Evolutionary conservation across 208 protist species (phyloP), one percentile per base, ranked within the genome.

Genomic region (Trypanosoma conorhini): DNA sequence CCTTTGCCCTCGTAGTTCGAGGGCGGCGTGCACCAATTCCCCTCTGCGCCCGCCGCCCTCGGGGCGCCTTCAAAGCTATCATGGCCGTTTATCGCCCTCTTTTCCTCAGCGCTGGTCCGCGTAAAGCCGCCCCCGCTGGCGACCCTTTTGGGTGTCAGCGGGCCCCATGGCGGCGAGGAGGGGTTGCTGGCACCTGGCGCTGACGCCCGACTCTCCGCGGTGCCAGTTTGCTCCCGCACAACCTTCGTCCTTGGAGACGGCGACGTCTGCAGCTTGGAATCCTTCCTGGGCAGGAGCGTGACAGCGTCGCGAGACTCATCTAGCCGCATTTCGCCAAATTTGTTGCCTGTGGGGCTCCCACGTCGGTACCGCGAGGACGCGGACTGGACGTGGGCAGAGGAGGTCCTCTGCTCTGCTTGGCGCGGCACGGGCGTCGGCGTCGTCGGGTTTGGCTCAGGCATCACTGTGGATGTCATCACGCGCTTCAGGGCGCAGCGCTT

Each of bases 391-490:
- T 21, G 28, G 21, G 17, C 12, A 5, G 38, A n/a, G 51, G 22
- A 3, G n/a, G 12, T n/a, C 7, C 4, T 31, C 48, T 51, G 5
- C 33, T 40, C 30, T 33, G 28, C 60, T 24, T 54, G 33, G 33
- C 33, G 38, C 62, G 51, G 62, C 5, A 56, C 10, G 1, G 52
- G 44, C 19, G 0, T 62, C 26, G 50, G 38, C 4, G 55, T 60
- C 42, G 44, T 26, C 28, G 21, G 28, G 24, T 40, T 42, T 31
- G 63, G 65, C 48, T 77, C 72, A 17, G 72, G 65, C 58, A 77
- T 52, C 22, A 21, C 50, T 28, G 66, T 52, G 5, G 65, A 71
- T 40, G 72, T 77, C 59, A 67, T 58, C 48, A 66, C 64, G 4
- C 72, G 55, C 52, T 77, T 66, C 24, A 76, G 33, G 19, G 31